These are phyloP conservation scores for Moringa oleifera DNA, from an alignment of 345 rosid species.

Conservation along the genomic window DNA sequence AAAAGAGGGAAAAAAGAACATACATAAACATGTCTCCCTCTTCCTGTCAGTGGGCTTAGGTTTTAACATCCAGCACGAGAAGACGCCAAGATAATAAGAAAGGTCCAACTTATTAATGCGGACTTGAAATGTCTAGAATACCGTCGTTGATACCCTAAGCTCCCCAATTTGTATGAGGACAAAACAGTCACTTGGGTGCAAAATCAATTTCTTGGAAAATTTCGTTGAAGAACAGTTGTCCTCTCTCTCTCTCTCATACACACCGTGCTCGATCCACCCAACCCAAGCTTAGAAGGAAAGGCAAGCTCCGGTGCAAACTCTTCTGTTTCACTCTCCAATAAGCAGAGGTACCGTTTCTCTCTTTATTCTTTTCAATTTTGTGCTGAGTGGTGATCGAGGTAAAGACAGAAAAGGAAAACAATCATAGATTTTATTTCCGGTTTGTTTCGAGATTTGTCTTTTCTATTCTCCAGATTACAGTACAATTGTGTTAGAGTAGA, in stretches of 20 bases:
- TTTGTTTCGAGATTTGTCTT: neutral
- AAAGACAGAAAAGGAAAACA: neutral
- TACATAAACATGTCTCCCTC: too few species aligned
- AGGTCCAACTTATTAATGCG: too few species aligned
- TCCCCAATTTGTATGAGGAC: neutral
- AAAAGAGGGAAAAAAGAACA: too few species aligned
- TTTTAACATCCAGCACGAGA: too few species aligned
- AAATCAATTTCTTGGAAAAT: constrained; percentile 20
- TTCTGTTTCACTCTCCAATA: too few species aligned
- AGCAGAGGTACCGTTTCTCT: neutral
- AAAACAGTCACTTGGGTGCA: constrained; percentile 17
- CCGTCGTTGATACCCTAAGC: neutral
- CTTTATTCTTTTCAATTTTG: constrained; percentile 6
- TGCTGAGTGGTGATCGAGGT: neutral
- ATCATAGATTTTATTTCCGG: too few species aligned
- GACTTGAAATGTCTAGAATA: too few species aligned
- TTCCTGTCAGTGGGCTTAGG: too few species aligned
- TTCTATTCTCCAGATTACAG: neutral
- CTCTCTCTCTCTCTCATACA: neutral
- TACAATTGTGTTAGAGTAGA: constrained; percentile 1
- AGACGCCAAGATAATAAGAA: too few species aligned
- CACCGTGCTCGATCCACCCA: constrained; percentile 10
- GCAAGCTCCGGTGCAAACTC: neutral
- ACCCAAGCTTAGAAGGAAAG: constrained; percentile 7
- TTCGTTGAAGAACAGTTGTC: constrained; percentile 19